Evolutionary conservation across 805 yeast genomes (phyloP), one percentile per base, ranked within the genome.

Genomic region (Candida vaughaniae): DNA sequence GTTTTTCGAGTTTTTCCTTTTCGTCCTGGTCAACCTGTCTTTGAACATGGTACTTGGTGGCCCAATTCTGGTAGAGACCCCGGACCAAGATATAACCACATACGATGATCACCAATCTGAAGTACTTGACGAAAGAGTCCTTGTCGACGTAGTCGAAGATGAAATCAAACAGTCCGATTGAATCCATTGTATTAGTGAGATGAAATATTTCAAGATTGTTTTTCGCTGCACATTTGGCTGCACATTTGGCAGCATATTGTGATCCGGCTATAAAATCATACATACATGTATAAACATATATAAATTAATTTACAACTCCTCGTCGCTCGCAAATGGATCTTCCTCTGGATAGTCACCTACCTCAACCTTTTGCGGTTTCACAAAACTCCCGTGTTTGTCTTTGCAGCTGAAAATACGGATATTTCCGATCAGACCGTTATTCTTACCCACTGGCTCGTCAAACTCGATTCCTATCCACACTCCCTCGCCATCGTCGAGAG

Each of bases 401-500:
- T 66, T 63, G 22, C 88, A 77, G 4, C 63, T 52, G 53, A 91
- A 90, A 45, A 85, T 73, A 23, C 69, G 51, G 1, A 48, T 55
- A 0, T 86, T 89, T 23, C 78, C 76, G 26, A 88, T 64, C 15
- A 77, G 61, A 0, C 98, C 98, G 52, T 87, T 78, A 52, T 90
- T 87, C 56, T 84, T 87, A 4, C 98, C 98, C 6, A 75, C 73
- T 0, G 97, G 91, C 47, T 85, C 88, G 48, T 85, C 93, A 37
- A 89, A 80, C 48, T 82, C 85, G 3, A 91, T 75, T 0, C 97
- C 98, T 20, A 85, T 73, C 96, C 97, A 91, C 1, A 60, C 47
- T 14, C 49, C 47, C 23, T 66, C 73, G 2, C 68, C 72, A 10
- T 55, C 55, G 32, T 78, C 80, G 33, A 89, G 74, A 26, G 73